Conservation (phyloP, 2,329 filamentous ascomycete species). For the Ascochyta clinopodiicola region DNA sequence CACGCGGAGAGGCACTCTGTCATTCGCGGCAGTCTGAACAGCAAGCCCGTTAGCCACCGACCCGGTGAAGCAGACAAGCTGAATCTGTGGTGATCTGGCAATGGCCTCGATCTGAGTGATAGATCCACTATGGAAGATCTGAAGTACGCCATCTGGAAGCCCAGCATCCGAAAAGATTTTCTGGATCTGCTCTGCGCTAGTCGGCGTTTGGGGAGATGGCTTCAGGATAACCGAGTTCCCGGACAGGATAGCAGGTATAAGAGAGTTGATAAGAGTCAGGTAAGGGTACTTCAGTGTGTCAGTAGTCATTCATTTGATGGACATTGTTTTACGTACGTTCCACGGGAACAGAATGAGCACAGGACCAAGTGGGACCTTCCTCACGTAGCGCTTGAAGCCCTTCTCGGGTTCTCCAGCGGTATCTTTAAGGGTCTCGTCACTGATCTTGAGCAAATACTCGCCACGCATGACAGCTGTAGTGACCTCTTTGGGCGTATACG, state of each 20-base stretch:
- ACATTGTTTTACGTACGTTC: constrained; percentile 72
- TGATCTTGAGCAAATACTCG: constrained; percentile 85
- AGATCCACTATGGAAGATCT: constrained; percentile 90
- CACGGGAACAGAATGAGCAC: constrained; percentile 91
- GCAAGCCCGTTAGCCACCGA: constrained; percentile 87
- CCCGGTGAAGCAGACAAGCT: constrained; percentile 90
- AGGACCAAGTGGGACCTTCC: constrained; percentile 85
- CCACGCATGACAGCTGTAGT: constrained; percentile 83
- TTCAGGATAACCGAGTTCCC: constrained; percentile 94
- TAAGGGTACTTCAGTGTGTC: constrained; percentile 79
- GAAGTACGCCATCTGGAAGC: constrained; percentile 81
- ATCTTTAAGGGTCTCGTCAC: constrained; percentile 77
- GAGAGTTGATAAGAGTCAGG: constrained; percentile 87
- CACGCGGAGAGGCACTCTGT: constrained; percentile 79
- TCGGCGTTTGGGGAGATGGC: constrained; percentile 93
- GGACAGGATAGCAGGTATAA: constrained; percentile 87
- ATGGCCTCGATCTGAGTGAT: constrained; percentile 77
- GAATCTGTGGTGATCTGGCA: constrained; percentile 76
- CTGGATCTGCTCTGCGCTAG: constrained; percentile 82
- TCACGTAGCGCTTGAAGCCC: constrained; percentile 89
- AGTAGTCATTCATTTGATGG: constrained; percentile 10
- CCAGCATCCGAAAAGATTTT: constrained; percentile 81
- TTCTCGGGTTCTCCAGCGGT: constrained; percentile 83
- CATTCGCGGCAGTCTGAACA: constrained; percentile 82
- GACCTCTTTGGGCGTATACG: constrained; percentile 84